Evolutionary conservation across 139 green algal genomes (phyloP).

Genomic region (Auxenochlorella pyrenoidosa): DNA sequence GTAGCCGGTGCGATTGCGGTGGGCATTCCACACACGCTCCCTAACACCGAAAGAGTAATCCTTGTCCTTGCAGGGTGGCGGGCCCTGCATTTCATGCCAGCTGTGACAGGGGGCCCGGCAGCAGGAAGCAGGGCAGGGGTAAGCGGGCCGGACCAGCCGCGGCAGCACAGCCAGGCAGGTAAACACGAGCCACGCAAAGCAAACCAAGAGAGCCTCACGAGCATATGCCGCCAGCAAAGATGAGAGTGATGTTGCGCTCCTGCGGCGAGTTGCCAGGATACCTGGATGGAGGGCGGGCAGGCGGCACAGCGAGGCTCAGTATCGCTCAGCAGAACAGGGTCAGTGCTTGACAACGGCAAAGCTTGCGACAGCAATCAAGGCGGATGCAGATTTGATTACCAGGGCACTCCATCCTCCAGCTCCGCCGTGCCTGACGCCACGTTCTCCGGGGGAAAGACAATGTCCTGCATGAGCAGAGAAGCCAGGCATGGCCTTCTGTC

Average conservation of each 20-base stretch:
- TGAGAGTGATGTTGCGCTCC: background rate
- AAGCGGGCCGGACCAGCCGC: no score
- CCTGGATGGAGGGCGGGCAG: background rate
- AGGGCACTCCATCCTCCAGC: background rate
- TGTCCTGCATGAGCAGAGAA: background rate
- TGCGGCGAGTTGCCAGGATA: background rate
- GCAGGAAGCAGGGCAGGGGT: no score
- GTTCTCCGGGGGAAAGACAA: background rate
- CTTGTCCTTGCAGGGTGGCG: background rate
- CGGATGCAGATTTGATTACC: background rate
- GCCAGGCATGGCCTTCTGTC: background rate
- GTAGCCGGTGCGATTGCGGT: background rate
- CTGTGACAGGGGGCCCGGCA: no score
- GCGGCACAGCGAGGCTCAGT: background rate
- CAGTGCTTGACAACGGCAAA: background rate
- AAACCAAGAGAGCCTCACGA: background rate
- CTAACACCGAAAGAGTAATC: background rate
- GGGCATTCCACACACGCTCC: background rate
- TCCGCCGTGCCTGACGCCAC: background rate
- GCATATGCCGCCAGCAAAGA: background rate
- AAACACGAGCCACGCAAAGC: no score
- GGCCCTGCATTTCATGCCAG: no score
- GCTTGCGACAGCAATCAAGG: background rate
- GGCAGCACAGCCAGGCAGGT: no score
- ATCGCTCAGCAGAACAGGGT: background rate